Conservation (phyloP, 2,329 filamentous ascomycete species). For the Chalara sp. region DNA sequence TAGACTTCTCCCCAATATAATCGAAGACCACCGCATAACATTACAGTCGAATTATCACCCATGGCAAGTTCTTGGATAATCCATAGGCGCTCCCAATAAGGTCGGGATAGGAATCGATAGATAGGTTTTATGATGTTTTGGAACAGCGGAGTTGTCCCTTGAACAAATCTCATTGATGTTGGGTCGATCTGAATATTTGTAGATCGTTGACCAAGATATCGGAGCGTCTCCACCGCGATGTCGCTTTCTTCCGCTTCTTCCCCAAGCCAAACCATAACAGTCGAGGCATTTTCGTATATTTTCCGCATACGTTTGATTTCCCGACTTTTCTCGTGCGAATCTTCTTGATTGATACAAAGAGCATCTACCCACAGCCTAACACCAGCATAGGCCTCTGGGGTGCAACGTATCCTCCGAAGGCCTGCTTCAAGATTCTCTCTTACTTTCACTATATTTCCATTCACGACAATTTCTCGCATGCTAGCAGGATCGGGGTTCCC, state of each 20-base stretch:
- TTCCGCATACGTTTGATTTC: conserved; percentile 10
- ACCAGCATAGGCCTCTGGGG: neutral
- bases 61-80: too few relatives aligned
- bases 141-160: neutral
- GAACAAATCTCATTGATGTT: neutral
- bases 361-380: conserved; percentile 8
- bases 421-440: neutral
- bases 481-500: neutral
- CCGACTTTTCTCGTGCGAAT: conserved; percentile 8
- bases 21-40: neutral
- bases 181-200: neutral
- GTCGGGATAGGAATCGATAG: neutral
- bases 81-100: too few relatives aligned
- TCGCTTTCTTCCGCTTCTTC: neutral
- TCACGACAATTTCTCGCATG: neutral
- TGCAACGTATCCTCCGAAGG: neutral
- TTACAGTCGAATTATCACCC: neutral
- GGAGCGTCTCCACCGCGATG: neutral
- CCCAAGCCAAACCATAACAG: conserved; percentile 3
- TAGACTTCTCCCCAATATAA: neutral
- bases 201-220: neutral
- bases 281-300: conserved; percentile 1
- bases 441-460: neutral
- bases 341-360: conserved; percentile 16
- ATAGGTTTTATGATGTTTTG: neutral